Percentiles rank a stretch among this genome's conserved stretches.
phyloP scores from a whole-genome alignment of 345 rosid genomes.

The Gossypium mustelinum region DNA sequence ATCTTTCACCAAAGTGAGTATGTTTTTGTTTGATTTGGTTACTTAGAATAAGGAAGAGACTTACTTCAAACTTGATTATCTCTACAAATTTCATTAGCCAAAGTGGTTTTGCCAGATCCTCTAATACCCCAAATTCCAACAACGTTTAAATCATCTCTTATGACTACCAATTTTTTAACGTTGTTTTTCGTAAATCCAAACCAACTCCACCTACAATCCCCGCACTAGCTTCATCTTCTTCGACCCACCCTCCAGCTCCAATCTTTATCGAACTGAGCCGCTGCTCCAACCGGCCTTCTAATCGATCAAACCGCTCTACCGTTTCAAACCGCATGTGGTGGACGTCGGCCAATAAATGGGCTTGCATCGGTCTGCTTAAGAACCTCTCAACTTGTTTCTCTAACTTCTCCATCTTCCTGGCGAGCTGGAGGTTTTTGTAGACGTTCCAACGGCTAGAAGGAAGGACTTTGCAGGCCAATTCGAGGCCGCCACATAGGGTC shows the following conservation, averaged over 20 bases:
- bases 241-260: constrained; percentile 58
- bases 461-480: constrained; percentile 45
- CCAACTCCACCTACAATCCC: constrained; percentile 27
- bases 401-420: constrained; percentile 61
- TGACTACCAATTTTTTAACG: constrained; percentile 72
- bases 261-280: constrained; percentile 56
- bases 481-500: constrained; percentile 38
- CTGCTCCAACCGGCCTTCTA: constrained; percentile 56
- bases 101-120: constrained; percentile 84
- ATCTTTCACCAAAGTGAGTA: constrained; percentile 79
- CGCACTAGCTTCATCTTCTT: constrained; percentile 39
- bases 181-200: constrained; percentile 53
- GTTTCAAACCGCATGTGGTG: constrained; percentile 42
- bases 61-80: constrained; percentile 63
- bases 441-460: constrained; percentile 61
- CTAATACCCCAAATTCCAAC: constrained; percentile 77
- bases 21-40: constrained; percentile 22
- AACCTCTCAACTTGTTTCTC: constrained; percentile 46
- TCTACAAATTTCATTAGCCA: constrained; percentile 61
- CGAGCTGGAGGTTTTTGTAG: constrained; percentile 40
- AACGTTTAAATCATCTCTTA: constrained; percentile 28
- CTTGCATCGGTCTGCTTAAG: constrained; percentile 35
- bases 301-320: constrained; percentile 46
- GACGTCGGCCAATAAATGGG: constrained; percentile 58
- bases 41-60: constrained; percentile 11